Percentiles rank a stretch among this genome's conserved stretches.
phyloP scores from a whole-genome alignment of 371 early-diverging fungal genomes.

The Cladochytrium tenue region DNA sequence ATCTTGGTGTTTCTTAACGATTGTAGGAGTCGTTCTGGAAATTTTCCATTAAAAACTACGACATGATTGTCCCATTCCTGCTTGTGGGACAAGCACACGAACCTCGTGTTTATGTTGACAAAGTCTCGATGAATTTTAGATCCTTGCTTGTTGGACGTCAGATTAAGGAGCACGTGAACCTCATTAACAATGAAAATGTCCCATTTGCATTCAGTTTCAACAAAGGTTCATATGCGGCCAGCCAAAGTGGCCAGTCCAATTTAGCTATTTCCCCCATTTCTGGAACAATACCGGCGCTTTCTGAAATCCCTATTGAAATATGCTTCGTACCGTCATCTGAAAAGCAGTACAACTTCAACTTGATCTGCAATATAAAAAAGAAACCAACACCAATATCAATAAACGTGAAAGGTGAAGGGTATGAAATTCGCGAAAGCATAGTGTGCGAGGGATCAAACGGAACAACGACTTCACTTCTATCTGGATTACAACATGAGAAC shows the following conservation, averaged over 20 bases:
- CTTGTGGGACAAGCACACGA: slow-evolving; percentile 53
- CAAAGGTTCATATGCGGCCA: slow-evolving; percentile 44
- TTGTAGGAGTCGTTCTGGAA: slow-evolving; percentile 53
- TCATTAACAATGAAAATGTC: slow-evolving; percentile 49
- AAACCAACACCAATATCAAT: slow-evolving; percentile 52
- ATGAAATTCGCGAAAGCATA: slow-evolving; percentile 50
- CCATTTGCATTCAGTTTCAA: slow-evolving; percentile 52
- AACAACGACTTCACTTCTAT: slow-evolving; percentile 27
- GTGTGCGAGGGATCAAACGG: slow-evolving; percentile 46
- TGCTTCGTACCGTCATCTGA: slow-evolving; percentile 49
- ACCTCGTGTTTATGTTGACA: slow-evolving; percentile 53
- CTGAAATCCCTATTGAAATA: slow-evolving; percentile 49
- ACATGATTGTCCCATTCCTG: slow-evolving; percentile 48
- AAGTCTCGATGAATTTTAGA: slow-evolving; percentile 50
- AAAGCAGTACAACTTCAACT: slow-evolving; percentile 52
- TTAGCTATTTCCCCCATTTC: slow-evolving; percentile 42
- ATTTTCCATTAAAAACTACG: slow-evolving; percentile 41
- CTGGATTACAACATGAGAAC: slow-evolving; percentile 32
- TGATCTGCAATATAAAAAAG: slow-evolving; percentile 50
- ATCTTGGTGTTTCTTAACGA: not conserved
- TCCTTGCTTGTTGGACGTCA: slow-evolving; percentile 53
- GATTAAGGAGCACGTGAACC: slow-evolving; percentile 46
- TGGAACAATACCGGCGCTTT: slow-evolving; percentile 44
- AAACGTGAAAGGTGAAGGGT: slow-evolving; percentile 60
- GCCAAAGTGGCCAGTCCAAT: slow-evolving; percentile 33